Evolutionary conservation across 2,329 filamentous ascomycete genomes (phyloP).

Genomic region (Aspergillus pseudonomiae): DNA sequence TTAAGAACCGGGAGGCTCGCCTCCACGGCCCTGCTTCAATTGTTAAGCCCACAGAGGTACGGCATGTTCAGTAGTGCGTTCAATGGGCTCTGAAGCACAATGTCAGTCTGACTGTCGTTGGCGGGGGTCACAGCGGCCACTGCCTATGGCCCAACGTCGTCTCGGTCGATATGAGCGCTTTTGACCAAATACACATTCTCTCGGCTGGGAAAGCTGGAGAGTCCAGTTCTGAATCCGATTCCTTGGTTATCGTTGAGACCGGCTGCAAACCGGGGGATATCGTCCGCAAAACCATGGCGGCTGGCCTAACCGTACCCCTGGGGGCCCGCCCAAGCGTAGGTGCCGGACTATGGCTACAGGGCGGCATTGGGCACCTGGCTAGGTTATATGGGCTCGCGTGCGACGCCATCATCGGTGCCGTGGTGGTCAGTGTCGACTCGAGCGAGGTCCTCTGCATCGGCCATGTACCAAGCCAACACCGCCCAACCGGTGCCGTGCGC

Average conservation of each 20-base stretch:
- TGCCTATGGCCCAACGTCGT: slow-evolving; percentile 58
- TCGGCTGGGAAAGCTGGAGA: slow-evolving; percentile 18
- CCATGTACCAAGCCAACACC: slow-evolving; percentile 51
- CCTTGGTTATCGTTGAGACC: slow-evolving; percentile 55
- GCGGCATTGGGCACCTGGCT: slow-evolving; percentile 64
- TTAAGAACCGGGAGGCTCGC: too few species aligned
- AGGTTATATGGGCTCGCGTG: slow-evolving; percentile 61
- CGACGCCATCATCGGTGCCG: slow-evolving; percentile 63
- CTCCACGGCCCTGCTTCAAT: background rate
- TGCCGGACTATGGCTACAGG: slow-evolving; percentile 65
- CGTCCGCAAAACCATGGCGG: slow-evolving; percentile 49
- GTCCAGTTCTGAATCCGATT: slow-evolving; percentile 10
- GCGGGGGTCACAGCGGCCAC: slow-evolving; percentile 64
- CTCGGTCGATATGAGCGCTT: slow-evolving; percentile 61
- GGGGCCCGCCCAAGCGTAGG: slow-evolving; percentile 66
- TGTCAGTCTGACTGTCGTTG: slow-evolving; percentile 54
- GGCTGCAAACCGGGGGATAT: slow-evolving; percentile 63
- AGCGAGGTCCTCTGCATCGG: slow-evolving; percentile 56
- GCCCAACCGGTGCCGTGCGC: slow-evolving; percentile 45
- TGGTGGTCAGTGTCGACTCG: slow-evolving; percentile 57
- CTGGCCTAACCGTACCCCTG: slow-evolving; percentile 59
- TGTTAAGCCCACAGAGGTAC: slow-evolving; percentile 47
- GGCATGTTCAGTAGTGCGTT: slow-evolving; percentile 59
- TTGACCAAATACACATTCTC: slow-evolving; percentile 55
- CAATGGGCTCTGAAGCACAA: slow-evolving; percentile 57